Evolutionary conservation across 179 eudicot genomes (phyloP).

Genomic region (Spinacia oleracea): DNA sequence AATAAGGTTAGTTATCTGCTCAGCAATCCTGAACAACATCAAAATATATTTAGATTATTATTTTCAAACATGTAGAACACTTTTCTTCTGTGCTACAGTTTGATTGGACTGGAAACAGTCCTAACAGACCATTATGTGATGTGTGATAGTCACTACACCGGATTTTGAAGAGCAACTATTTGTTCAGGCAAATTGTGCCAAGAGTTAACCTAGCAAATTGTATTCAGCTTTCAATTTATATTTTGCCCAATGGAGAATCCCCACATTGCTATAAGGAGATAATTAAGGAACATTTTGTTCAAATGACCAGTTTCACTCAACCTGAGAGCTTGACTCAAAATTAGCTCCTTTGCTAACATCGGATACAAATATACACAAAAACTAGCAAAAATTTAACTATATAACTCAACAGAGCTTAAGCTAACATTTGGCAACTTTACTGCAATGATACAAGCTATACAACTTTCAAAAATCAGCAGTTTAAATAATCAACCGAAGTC

Average conservation of each 20-base stretch:
- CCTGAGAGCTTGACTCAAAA: background rate
- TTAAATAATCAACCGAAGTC: background rate
- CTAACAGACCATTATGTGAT: background rate
- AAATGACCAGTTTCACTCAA: background rate
- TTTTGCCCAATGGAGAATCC: background rate
- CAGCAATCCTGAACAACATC: background rate
- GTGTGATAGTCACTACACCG: background rate
- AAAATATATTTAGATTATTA: background rate
- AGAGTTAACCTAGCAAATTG: too few relatives aligned
- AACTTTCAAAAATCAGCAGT: background rate
- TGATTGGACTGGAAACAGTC: background rate
- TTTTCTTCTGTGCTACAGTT: background rate
- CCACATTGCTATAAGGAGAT: background rate
- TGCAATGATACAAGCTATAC: background rate
- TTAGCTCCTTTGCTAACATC: background rate
- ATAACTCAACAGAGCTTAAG: background rate
- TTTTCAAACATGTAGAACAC: background rate
- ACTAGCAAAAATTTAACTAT: background rate
- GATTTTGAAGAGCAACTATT: background rate
- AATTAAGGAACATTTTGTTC: background rate
- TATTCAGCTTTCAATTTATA: background rate
- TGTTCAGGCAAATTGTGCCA: background rate
- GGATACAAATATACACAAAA: background rate
- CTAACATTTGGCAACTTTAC: background rate
- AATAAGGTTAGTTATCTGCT: background rate